phyloP scores from a whole-genome alignment of 768 basidiomycete genomes.

The Pleurotus sapidus region DNA sequence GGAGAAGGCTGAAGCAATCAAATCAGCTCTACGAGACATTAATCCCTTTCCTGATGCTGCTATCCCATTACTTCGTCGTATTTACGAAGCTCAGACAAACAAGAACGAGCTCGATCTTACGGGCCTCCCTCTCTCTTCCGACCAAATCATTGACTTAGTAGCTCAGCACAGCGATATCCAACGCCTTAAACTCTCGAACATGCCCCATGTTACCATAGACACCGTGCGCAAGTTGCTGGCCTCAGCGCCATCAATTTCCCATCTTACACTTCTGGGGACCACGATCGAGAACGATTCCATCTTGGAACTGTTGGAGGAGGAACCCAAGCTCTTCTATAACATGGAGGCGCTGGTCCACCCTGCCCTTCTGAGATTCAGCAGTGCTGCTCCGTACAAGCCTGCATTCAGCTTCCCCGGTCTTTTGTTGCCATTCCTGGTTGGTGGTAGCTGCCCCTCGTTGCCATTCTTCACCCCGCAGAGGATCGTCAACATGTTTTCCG shows the following conservation, averaged over 20 bases:
- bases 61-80: constrained; percentile 19
- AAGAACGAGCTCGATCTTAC: constrained; percentile 19
- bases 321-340: constrained; percentile 22
- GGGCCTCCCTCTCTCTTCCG: constrained; percentile 16
- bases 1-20: constrained; percentile 20
- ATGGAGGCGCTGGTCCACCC: constrained; percentile 28
- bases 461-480: not conserved
- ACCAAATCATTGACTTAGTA: constrained; percentile 19
- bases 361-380: constrained; percentile 12
- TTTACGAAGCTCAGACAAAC: constrained; percentile 9
- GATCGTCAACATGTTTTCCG: not conserved
- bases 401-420: not conserved
- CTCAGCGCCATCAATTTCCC: constrained; percentile 16
- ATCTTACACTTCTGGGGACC: constrained; percentile 23
- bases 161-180: constrained; percentile 8
- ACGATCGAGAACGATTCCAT: constrained; percentile 15
- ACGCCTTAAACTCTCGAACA: constrained; percentile 25
- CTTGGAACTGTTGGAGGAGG: constrained; percentile 18
- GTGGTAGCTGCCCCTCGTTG: not conserved
- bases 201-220: constrained; percentile 18
- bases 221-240: constrained; percentile 19
- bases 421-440: not conserved
- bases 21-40: constrained; percentile 14
- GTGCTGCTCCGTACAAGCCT: not conserved
- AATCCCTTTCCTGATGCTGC: constrained; percentile 24